Conservation (phyloP, 495 filamentous ascomycete species). For the Penicillium canariense region DNA sequence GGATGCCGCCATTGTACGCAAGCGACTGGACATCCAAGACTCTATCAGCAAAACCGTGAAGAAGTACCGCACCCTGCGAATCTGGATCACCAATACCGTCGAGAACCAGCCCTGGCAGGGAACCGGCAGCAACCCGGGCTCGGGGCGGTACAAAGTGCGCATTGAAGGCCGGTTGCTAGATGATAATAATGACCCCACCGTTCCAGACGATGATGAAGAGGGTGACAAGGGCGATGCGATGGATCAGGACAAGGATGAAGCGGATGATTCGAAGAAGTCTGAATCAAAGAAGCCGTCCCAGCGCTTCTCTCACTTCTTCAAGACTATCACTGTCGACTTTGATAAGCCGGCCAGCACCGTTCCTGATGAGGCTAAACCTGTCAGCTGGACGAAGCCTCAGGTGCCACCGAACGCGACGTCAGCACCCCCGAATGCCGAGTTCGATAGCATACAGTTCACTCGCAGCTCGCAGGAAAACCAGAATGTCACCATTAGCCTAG, state of each 20-base stretch:
- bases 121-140: constrained; percentile 40
- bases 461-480: constrained; percentile 87
- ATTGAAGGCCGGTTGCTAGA: constrained; percentile 90
- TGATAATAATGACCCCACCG: constrained; percentile 54
- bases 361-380: constrained; percentile 57
- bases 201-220: constrained; percentile 56
- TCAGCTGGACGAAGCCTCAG: constrained; percentile 72
- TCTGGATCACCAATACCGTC: constrained; percentile 95
- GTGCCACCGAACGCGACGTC: constrained; percentile 49
- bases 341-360: constrained; percentile 54
- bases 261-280: constrained; percentile 37
- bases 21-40: constrained; percentile 86
- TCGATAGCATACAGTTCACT: constrained; percentile 90
- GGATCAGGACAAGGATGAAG: constrained; percentile 54
- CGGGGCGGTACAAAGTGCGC: constrained; percentile 76
- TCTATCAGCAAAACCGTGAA: constrained; percentile 75
- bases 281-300: constrained; percentile 44
- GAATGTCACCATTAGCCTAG: constrained; percentile 86
- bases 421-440: constrained; percentile 60
- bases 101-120: constrained; percentile 92
- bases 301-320: constrained; percentile 94
- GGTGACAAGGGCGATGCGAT: constrained; percentile 53
- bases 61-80: constrained; percentile 79
- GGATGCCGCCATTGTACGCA: constrained; percentile 93
- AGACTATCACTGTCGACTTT: constrained; percentile 82